A percentile compares a stretch with the other conserved stretches of the same genome.
Evolutionary conservation across 352 stramenopile genomes (phyloP).

Genomic region (Pythium brachiatum): DNA sequence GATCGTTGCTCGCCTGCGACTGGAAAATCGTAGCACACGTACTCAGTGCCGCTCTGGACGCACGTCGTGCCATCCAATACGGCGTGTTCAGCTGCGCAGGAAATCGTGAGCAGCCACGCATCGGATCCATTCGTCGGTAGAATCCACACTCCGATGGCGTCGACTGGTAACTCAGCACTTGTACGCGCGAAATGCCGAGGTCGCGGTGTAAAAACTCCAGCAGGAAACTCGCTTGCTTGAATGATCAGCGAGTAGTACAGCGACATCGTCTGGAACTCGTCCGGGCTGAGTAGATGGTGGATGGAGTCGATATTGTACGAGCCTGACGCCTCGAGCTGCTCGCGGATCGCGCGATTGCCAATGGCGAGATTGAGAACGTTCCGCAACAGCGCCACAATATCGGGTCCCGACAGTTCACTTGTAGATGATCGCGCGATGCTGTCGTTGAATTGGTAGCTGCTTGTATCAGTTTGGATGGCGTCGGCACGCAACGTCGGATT

Average conservation of each 20-base stretch:
- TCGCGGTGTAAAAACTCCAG: conserved; percentile 26
- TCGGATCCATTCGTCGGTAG: conserved; percentile 20
- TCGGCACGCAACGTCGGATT: conserved; percentile 30
- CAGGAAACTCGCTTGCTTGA: conserved; percentile 39
- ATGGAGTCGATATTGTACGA: conserved; percentile 32
- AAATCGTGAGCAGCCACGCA: conserved; percentile 28
- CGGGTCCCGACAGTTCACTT: conserved; percentile 15
- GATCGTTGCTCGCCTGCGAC: conserved; percentile 20
- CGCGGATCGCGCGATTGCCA: conserved; percentile 22
- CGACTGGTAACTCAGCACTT: conserved; percentile 4
- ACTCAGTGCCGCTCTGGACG: conserved; percentile 23
- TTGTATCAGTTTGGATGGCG: conserved; percentile 16
- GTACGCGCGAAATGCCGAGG: conserved; percentile 13
- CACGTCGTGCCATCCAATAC: conserved; percentile 28
- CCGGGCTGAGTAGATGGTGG: conserved; percentile 27
- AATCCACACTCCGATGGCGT: conserved; percentile 31
- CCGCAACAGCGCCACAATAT: conserved; percentile 22
- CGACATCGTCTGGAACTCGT: conserved; percentile 28
- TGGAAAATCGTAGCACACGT: conserved; percentile 33
- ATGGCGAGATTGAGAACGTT: conserved; percentile 25
- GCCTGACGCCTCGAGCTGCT: conserved; percentile 24
- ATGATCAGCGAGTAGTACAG: conserved; percentile 35
- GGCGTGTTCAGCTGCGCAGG: conserved; percentile 22
- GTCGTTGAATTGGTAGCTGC: conserved; percentile 13
- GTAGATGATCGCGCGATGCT: neutral